These are phyloP conservation scores for Emergomyces africanus DNA, from an alignment of 2,329 filamentous ascomycete genomes.

Conservation along the genomic window DNA sequence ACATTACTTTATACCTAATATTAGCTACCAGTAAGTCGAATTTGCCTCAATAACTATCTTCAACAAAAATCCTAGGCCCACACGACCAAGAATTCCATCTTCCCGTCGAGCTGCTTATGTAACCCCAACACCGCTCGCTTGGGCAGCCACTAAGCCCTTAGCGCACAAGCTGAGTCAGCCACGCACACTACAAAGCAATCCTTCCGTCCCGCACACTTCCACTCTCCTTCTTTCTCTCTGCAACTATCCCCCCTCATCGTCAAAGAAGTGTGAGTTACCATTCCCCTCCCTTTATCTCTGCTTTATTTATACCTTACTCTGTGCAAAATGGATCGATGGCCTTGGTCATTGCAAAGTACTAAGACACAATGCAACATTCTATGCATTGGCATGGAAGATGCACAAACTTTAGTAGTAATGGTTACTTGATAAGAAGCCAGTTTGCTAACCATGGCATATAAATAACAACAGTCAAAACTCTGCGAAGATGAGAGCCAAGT, in stretches of 20 bases:
- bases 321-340: background rate
- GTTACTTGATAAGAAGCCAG: too few species aligned
- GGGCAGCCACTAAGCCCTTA: conserved; percentile 20
- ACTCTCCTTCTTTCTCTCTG: conserved; percentile 20
- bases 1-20: background rate
- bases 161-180: conserved; percentile 27
- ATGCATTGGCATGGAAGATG: background rate
- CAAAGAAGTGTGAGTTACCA: conserved; percentile 30
- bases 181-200: conserved; percentile 27
- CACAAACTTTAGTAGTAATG: too few species aligned
- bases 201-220: conserved; percentile 19
- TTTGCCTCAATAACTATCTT: too few species aligned
- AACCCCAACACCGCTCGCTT: conserved; percentile 6
- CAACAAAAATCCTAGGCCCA: too few species aligned
- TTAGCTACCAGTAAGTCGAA: too few species aligned
- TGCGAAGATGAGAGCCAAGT: conserved; percentile 78
- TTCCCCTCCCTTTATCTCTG: background rate
- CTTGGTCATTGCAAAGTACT: background rate
- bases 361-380: background rate
- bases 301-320: background rate
- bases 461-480: conserved; percentile 18
- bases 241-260: conserved; percentile 33
- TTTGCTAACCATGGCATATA: conserved; percentile 9
- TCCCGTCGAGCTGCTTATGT: background rate
- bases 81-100: too few species aligned